A percentile compares a stretch with the other conserved stretches of the same genome.
Evolutionary conservation across 1,139 yeast genomes (phyloP).

Genomic region (Trichomonascaceae sp.): DNA sequence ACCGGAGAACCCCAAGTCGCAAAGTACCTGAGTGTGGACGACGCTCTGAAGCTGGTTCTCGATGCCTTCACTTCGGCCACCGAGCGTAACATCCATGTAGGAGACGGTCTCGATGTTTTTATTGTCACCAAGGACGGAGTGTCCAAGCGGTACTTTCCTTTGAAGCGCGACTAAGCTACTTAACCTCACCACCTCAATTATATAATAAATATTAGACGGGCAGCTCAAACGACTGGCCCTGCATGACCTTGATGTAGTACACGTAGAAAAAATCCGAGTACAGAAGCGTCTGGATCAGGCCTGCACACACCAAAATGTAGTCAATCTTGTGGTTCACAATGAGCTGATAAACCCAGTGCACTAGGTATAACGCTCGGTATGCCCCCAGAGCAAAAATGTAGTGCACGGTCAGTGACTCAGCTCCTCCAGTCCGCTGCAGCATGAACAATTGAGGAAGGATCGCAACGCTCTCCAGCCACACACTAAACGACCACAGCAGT

Average conservation of each 20-base stretch:
- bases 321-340: conserved; percentile 55
- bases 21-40: conserved; percentile 61
- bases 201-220: too few relatives aligned
- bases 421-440: conserved; percentile 82
- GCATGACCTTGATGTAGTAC: conserved; percentile 72
- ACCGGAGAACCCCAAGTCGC: conserved; percentile 47
- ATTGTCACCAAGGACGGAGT: conserved; percentile 92
- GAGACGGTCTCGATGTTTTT: conserved; percentile 85
- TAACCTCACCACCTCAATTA: too few relatives aligned
- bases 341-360: conserved; percentile 91
- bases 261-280: conserved; percentile 94
- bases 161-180: conserved; percentile 68
- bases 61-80: conserved; percentile 96
- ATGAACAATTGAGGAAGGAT: conserved; percentile 85
- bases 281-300: conserved; percentile 69
- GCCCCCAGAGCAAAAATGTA: conserved; percentile 87
- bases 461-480: conserved; percentile 69
- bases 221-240: conserved; percentile 68
- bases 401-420: conserved; percentile 77
- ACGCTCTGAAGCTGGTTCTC: conserved; percentile 72
- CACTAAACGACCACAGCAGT: conserved; percentile 26
- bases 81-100: conserved; percentile 96
- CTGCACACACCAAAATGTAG: conserved; percentile 60
- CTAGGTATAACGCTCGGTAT: conserved; percentile 78
- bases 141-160: conserved; percentile 65